Evolutionary conservation across 768 basidiomycete species (phyloP).

Genomic region (Suillus alpinus): DNA sequence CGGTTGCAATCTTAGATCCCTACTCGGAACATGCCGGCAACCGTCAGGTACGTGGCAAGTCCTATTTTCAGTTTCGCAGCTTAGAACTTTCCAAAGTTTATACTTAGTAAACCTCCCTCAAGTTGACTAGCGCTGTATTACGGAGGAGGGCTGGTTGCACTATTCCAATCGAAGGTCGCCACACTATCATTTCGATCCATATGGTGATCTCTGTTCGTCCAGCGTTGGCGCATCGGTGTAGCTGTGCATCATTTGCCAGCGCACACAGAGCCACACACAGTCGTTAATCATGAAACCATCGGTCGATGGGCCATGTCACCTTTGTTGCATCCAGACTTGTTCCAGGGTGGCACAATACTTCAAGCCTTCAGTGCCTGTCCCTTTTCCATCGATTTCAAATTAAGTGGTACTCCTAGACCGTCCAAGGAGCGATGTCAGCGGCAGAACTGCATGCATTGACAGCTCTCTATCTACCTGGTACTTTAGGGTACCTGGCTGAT

Average conservation of each 20-base stretch:
- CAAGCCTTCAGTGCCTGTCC: not conserved
- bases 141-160: not conserved
- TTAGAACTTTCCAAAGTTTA: conserved; percentile 1
- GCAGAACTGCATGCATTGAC: not conserved
- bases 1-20: conserved; percentile 29
- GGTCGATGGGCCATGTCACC: too few relatives aligned
- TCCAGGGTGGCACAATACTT: not conserved
- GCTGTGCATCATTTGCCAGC: not conserved
- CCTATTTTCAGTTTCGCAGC: not conserved
- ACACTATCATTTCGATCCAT: not conserved
- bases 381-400: not conserved
- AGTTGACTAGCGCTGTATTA: not conserved
- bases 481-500: not conserved
- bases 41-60: not conserved
- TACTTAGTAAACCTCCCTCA: not conserved
- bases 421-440: not conserved
- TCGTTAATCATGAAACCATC: not conserved
- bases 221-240: too few relatives aligned
- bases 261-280: not conserved
- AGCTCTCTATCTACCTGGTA: not conserved
- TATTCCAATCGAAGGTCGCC: not conserved
- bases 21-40: conserved; percentile 21
- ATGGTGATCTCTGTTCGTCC: too few relatives aligned
- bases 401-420: not conserved
- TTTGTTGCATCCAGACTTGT: not conserved